Evolutionary conservation across 805 yeast species (phyloP).

Genomic region (Zygosaccharomyces kombuchaensis): DNA sequence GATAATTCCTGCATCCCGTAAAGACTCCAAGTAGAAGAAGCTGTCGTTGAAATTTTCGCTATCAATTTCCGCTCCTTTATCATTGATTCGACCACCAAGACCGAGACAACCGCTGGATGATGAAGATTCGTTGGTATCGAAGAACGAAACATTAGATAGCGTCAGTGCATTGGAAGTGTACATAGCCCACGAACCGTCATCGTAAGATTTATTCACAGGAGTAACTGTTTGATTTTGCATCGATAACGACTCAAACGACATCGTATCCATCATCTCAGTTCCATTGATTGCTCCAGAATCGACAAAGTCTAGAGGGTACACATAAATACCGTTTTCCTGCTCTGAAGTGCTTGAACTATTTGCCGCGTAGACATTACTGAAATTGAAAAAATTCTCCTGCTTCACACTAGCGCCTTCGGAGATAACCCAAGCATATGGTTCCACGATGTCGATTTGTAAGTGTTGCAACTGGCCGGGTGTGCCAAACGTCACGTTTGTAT

Average conservation of each 20-base stretch:
- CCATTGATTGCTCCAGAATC: slow-evolving; percentile 26
- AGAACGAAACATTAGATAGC: slow-evolving; percentile 34
- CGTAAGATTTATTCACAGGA: not conserved
- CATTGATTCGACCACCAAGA: slow-evolving; percentile 34
- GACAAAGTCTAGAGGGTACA: slow-evolving; percentile 21
- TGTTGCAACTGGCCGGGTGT: slow-evolving; percentile 28
- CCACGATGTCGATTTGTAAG: slow-evolving; percentile 37
- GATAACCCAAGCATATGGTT: slow-evolving; percentile 38
- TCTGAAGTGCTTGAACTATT: slow-evolving; percentile 20
- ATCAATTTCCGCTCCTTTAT: slow-evolving; percentile 16
- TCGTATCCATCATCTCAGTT: slow-evolving; percentile 22
- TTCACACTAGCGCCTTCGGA: slow-evolving; percentile 15
- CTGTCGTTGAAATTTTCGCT: slow-evolving; percentile 19
- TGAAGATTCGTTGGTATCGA: slow-evolving; percentile 37
- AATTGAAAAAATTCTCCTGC: slow-evolving; percentile 9
- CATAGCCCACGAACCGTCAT: not conserved
- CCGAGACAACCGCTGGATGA: slow-evolving; percentile 44
- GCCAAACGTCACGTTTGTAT: slow-evolving; percentile 35
- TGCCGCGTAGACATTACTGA: slow-evolving; percentile 16
- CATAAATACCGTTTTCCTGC: slow-evolving; percentile 6
- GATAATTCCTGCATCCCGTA: slow-evolving; percentile 33
- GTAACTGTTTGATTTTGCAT: not conserved
- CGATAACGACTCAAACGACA: slow-evolving; percentile 17
- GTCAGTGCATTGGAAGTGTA: slow-evolving; percentile 8
- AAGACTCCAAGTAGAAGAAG: slow-evolving; percentile 34